Evolutionary conservation across 129 eudicot genomes (phyloP).

Genomic region (Calendula officinalis): DNA sequence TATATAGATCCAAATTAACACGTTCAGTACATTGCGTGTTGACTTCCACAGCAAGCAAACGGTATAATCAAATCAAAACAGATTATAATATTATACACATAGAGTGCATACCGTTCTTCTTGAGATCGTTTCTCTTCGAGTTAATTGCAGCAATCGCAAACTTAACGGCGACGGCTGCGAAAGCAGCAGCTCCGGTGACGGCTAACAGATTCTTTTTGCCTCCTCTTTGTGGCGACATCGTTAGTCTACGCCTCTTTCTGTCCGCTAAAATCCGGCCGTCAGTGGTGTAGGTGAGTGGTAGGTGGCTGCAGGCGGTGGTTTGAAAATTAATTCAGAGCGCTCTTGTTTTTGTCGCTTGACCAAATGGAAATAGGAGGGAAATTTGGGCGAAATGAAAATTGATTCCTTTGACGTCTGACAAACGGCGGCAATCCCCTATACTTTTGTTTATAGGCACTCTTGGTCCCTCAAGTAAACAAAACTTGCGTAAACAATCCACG

Average conservation of each 20-base stretch:
- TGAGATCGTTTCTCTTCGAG: constrained; percentile 43
- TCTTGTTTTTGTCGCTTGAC: constrained; percentile 38
- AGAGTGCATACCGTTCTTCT: constrained; percentile 46
- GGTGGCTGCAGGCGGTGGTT: constrained; percentile 20
- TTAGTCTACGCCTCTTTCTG: constrained; percentile 13
- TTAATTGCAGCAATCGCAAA: constrained; percentile 53
- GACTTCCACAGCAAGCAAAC: constrained; percentile 3
- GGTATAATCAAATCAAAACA: background rate
- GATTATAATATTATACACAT: background rate
- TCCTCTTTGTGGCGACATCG: constrained; percentile 39
- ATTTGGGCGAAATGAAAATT: constrained; percentile 42
- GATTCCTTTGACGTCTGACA: constrained; percentile 24
- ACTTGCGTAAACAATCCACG: background rate
- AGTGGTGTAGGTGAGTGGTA: background rate
- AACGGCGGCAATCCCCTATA: constrained; percentile 14
- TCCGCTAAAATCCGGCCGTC: constrained; percentile 17
- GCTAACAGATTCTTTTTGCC: constrained; percentile 48
- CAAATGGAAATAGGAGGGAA: constrained; percentile 71
- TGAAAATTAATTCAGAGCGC: background rate
- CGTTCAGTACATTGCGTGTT: constrained; percentile 16
- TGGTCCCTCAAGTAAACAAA: background rate
- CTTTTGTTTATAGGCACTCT: background rate
- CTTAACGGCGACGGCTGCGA: constrained; percentile 67
- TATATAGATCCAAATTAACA: constrained; percentile 12
- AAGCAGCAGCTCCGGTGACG: constrained; percentile 83